A percentile compares a stretch with the other conserved stretches of the same genome.
These are phyloP conservation scores for Blastobotrys arbuscula DNA, from an alignment of 1,139 yeast species.

Conservation along the genomic window DNA sequence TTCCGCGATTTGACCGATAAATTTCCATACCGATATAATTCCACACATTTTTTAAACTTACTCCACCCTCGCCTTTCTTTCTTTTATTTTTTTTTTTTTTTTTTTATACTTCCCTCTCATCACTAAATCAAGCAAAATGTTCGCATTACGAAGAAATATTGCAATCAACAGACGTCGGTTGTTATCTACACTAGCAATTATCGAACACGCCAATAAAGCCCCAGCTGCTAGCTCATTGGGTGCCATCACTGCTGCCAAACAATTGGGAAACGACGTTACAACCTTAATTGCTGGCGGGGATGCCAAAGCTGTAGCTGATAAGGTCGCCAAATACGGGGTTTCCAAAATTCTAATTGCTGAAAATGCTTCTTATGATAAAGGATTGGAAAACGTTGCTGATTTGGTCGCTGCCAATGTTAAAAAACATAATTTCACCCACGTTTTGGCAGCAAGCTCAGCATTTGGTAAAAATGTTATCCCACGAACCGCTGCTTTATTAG, in stretches of 20 bases:
- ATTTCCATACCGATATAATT: neutral
- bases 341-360: slow-evolving; percentile 36
- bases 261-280: slow-evolving; percentile 36
- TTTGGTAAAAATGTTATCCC: slow-evolving; percentile 86
- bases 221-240: slow-evolving; percentile 61
- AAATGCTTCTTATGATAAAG: slow-evolving; percentile 36
- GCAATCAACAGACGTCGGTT: slow-evolving; percentile 23
- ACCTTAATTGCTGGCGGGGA: slow-evolving; percentile 39
- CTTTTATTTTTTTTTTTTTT: neutral
- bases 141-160: slow-evolving; percentile 1
- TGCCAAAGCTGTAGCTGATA: slow-evolving; percentile 33
- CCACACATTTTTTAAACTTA: neutral
- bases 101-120: neutral
- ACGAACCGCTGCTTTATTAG: slow-evolving; percentile 77
- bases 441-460: slow-evolving; percentile 76
- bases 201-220: slow-evolving; percentile 54
- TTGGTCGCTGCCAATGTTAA: slow-evolving; percentile 39
- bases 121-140: slow-evolving; percentile 1
- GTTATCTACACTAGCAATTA: slow-evolving; percentile 64
- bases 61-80: neutral
- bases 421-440: slow-evolving; percentile 54
- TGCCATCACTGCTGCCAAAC: slow-evolving; percentile 38
- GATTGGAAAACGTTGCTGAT: slow-evolving; percentile 35
- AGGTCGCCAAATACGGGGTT: slow-evolving; percentile 36
- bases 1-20: slow-evolving; percentile 3